Evolutionary conservation across 805 yeast species (phyloP).

Genomic region (Metschnikowia anglica): DNA sequence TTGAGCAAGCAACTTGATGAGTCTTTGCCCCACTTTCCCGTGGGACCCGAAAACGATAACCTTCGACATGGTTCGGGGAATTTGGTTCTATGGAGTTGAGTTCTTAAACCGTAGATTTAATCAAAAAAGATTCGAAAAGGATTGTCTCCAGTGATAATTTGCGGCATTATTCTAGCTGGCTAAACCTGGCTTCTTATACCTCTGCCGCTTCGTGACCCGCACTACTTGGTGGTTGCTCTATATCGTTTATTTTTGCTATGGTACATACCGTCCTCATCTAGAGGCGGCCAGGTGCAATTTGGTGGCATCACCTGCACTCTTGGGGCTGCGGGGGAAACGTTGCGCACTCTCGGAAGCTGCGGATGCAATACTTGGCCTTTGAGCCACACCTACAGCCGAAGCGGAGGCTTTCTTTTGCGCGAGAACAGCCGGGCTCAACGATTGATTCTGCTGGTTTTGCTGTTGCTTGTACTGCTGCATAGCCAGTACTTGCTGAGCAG

Average conservation of each 20-base stretch:
- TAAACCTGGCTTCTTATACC: background rate
- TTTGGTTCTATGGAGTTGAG: no score
- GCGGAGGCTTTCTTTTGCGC: conserved; percentile 10
- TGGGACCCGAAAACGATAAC: conserved; percentile 54
- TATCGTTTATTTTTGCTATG: conserved; percentile 14
- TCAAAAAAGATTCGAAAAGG: background rate
- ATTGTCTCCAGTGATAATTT: no score
- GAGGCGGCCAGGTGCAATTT: conserved; percentile 12
- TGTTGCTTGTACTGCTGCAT: conserved; percentile 13
- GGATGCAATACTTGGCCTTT: background rate
- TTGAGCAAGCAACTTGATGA: conserved; percentile 37
- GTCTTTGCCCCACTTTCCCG: conserved; percentile 55
- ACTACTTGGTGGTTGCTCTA: conserved; percentile 9
- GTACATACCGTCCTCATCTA: conserved; percentile 20
- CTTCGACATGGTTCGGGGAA: conserved; percentile 9
- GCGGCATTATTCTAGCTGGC: no score
- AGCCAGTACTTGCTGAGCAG: conserved; percentile 15
- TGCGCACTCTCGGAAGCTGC: conserved; percentile 9
- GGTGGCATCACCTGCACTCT: conserved; percentile 7
- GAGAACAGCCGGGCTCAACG: background rate
- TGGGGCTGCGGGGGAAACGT: conserved; percentile 6
- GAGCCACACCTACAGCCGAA: background rate
- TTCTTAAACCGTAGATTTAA: no score
- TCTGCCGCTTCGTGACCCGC: background rate
- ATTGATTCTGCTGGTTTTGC: conserved; percentile 15